Conservation (phyloP, 495 filamentous ascomycete genomes). For the Niebla homalea region DNA sequence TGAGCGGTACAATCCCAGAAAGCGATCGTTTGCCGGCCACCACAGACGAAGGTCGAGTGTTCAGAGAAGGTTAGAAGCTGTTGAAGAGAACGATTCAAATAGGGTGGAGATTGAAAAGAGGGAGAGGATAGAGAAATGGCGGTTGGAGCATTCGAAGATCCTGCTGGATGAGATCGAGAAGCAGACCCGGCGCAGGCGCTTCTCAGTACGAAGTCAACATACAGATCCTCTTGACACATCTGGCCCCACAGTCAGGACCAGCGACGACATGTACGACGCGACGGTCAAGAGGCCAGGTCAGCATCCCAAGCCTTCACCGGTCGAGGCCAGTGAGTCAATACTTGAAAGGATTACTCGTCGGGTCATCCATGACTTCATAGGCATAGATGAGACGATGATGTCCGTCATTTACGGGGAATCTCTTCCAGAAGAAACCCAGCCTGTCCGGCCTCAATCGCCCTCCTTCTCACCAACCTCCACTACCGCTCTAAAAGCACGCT, state of each 20-base stretch:
- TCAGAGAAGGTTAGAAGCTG: conserved; percentile 49
- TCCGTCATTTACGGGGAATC: conserved; percentile 79
- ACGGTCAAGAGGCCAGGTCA: not conserved
- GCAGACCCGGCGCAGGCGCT: conserved; percentile 55
- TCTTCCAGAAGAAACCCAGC: conserved; percentile 31
- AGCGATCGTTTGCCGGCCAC: conserved; percentile 24
- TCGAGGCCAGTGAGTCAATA: conserved; percentile 41
- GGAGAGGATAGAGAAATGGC: conserved; percentile 78
- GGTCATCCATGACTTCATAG: conserved; percentile 78
- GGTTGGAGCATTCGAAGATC: conserved; percentile 75
- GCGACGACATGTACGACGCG: not conserved
- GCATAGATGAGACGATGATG: conserved; percentile 75
- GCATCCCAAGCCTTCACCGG: not conserved
- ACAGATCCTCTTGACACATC: not conserved
- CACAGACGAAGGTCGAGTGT: conserved; percentile 43
- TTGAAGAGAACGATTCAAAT: conserved; percentile 46
- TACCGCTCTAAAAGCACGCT: conserved; percentile 26
- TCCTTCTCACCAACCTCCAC: not conserved
- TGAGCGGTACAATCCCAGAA: conserved; percentile 64
- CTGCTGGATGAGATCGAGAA: conserved; percentile 79
- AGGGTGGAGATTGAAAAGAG: conserved; percentile 53
- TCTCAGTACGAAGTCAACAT: conserved; percentile 23
- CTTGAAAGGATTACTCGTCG: conserved; percentile 73
- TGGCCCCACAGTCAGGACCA: not conserved
- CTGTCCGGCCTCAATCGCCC: not conserved